phyloP scores from a whole-genome alignment of 441 rosid genomes.

The Capsella rubella region DNA sequence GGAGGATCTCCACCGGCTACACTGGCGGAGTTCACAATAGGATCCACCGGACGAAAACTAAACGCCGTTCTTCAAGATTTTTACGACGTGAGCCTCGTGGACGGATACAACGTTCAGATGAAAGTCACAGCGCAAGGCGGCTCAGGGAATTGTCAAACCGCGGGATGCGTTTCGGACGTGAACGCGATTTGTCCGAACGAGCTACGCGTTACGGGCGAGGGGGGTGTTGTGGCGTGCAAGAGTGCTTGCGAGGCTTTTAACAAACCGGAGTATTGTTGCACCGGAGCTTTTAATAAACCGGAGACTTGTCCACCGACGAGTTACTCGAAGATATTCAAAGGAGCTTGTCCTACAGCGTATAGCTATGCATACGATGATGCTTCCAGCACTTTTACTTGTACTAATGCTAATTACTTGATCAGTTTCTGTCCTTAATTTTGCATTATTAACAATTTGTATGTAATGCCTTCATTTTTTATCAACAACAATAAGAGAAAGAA shows the following conservation, averaged over 20 bases:
- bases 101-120: conserved; percentile 52
- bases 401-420: conserved; percentile 42
- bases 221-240: conserved; percentile 47
- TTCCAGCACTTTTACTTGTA: conserved; percentile 45
- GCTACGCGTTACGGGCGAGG: conserved; percentile 25
- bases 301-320: conserved; percentile 45
- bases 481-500: no score
- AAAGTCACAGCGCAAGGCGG: conserved; percentile 31
- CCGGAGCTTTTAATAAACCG: conserved; percentile 37
- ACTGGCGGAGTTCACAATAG: conserved; percentile 48
- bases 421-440: conserved; percentile 40
- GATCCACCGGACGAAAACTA: neutral
- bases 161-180: conserved; percentile 44
- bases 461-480: neutral
- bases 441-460: no score
- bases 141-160: conserved; percentile 33
- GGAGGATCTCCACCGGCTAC: conserved; percentile 52
- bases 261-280: conserved; percentile 47
- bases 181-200: conserved; percentile 44
- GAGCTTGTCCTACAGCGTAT: conserved; percentile 50
- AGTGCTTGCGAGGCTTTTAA: conserved; percentile 50
- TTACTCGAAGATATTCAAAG: conserved; percentile 46
- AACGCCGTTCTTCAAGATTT: conserved; percentile 15
- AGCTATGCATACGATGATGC: conserved; percentile 49
- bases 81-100: conserved; percentile 53